A percentile compares a stretch with the other conserved stretches of the same genome.
Conservation (phyloP, 2,329 filamentous ascomycete species). For the Colletotrichum eremochloae region DNA sequence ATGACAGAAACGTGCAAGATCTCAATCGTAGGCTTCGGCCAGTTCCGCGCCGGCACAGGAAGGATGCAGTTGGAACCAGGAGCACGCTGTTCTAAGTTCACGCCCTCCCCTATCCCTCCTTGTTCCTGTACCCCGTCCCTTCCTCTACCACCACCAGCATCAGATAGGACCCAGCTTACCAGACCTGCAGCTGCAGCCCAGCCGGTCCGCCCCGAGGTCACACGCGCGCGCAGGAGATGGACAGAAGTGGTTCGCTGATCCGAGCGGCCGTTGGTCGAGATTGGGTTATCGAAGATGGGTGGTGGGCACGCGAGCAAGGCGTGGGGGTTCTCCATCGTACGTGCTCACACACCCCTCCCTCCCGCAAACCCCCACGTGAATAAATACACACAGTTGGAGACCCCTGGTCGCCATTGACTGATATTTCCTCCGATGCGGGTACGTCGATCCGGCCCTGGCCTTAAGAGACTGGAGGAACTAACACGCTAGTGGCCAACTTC, state of each 20-base stretch:
- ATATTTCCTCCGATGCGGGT: conserved; percentile 1
- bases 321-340: conserved; percentile 6
- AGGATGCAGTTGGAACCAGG: background rate
- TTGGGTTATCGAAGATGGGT: background rate
- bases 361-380: conserved; percentile 23
- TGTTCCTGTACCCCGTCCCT: background rate
- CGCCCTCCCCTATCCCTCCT: background rate
- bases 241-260: conserved; percentile 8
- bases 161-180: background rate
- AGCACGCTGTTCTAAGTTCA: background rate
- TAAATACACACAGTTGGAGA: background rate
- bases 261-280: background rate
- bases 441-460: conserved; percentile 1
- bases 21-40: background rate
- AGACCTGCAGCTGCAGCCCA: conserved; percentile 1
- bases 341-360: background rate
- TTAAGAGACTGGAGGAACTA: background rate
- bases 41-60: background rate
- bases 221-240: background rate
- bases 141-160: background rate
- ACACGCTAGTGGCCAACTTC: background rate
- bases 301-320: background rate
- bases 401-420: background rate
- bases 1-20: background rate
- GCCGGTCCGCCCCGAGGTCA: conserved; percentile 29